These are phyloP conservation scores for Yueomyces sp. DNA, from an alignment of 805 yeast species.

Conservation along the genomic window DNA sequence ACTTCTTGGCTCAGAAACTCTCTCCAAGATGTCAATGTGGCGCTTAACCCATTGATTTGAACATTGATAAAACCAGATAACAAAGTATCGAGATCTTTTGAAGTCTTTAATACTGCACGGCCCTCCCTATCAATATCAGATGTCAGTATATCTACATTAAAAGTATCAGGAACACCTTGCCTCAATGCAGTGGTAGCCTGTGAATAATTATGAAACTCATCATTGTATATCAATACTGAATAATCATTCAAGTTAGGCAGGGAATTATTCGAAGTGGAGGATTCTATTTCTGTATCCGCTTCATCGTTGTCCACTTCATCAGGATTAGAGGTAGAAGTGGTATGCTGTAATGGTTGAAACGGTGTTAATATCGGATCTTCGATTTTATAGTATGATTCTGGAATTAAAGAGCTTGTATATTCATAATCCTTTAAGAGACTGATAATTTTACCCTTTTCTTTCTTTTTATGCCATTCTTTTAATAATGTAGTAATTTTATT, in stretches of 20 bases:
- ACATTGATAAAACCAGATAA: constrained; percentile 27
- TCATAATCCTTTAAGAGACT: constrained; percentile 8
- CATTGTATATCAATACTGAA: constrained; percentile 59
- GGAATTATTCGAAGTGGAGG: not conserved
- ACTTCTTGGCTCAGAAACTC: constrained; percentile 39
- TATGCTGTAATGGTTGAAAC: not conserved
- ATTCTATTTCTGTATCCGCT: not conserved
- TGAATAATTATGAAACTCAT: constrained; percentile 52
- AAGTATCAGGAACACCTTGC: constrained; percentile 25
- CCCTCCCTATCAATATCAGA: constrained; percentile 37
- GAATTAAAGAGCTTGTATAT: constrained; percentile 4
- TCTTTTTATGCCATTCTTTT: constrained; percentile 17
- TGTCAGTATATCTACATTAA: constrained; percentile 25
- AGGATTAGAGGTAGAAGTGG: not conserved
- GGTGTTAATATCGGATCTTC: not conserved
- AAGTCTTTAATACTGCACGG: constrained; percentile 31
- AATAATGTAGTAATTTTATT: constrained; percentile 17
- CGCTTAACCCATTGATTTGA: constrained; percentile 38
- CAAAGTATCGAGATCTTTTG: constrained; percentile 14
- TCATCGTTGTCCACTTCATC: not conserved
- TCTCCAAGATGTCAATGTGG: constrained; percentile 37
- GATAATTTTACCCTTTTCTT: constrained; percentile 8
- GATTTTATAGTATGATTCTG: constrained; percentile 5
- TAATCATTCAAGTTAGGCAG: constrained; percentile 21
- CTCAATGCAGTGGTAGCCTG: constrained; percentile 39